These are phyloP conservation scores for Suillus bovinus DNA, from an alignment of 768 basidiomycete species.

Conservation along the genomic window DNA sequence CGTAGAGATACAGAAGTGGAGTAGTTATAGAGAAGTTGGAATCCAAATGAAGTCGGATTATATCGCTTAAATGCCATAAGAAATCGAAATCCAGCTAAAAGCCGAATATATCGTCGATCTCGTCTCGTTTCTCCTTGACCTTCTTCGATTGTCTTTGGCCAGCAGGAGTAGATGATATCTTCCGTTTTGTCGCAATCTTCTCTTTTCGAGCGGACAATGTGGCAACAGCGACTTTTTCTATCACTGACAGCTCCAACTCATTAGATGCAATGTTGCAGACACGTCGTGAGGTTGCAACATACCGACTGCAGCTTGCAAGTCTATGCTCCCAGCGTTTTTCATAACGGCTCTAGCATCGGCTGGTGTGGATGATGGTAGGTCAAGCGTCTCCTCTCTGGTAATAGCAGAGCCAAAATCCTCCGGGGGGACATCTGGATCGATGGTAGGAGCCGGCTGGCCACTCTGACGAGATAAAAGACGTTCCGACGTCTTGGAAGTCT, in stretches of 20 bases:
- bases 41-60: neutral
- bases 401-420: slow-evolving; percentile 22
- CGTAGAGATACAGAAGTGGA: neutral
- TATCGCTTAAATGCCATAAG: neutral
- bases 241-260: neutral
- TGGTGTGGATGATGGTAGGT: neutral
- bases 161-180: neutral
- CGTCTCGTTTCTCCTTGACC: slow-evolving; percentile 46
- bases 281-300: neutral
- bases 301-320: neutral
- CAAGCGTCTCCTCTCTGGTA: slow-evolving; percentile 1
- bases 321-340: neutral
- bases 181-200: neutral
- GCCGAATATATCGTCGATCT: slow-evolving; percentile 73
- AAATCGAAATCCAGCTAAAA: slow-evolving; percentile 21
- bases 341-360: neutral
- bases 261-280: neutral
- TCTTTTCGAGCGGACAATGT: neutral
- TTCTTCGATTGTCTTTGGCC: slow-evolving; percentile 25
- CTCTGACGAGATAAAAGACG: slow-evolving; percentile 4
- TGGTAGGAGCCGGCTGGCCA: neutral
- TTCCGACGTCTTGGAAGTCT: neutral
- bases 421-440: slow-evolving; percentile 5
- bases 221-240: neutral
- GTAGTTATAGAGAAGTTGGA: slow-evolving; percentile 1